phyloP scores from a whole-genome alignment of 352 stramenopile genomes.

The Globisporangium cederbergense region DNA sequence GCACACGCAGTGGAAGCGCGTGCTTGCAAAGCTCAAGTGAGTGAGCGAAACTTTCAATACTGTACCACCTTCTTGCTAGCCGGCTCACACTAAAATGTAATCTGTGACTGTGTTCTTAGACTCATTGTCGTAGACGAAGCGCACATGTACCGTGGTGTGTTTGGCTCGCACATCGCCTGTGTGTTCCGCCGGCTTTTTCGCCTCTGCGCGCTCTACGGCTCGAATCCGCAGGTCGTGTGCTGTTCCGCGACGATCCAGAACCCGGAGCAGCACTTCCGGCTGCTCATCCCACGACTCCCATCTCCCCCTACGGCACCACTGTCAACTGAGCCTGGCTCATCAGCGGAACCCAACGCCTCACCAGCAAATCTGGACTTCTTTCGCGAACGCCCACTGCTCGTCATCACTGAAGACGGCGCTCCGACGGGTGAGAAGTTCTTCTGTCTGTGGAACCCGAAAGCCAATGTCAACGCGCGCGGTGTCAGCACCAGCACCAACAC shows the following conservation, averaged over 20 bases:
- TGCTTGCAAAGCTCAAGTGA: conserved; percentile 90
- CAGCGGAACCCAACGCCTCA: conserved; percentile 2
- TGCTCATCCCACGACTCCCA: conserved; percentile 81
- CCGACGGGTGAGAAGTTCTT: conserved; percentile 91
- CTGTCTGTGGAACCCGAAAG: conserved; percentile 94
- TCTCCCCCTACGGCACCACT: conserved; percentile 4
- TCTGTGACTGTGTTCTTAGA: conserved; percentile 22
- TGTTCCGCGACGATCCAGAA: conserved; percentile 97
- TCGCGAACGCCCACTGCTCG: conserved; percentile 39
- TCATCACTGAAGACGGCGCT: conserved; percentile 90
- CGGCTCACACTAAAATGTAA: neutral
- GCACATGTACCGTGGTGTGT: conserved; percentile 93
- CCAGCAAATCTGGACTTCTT: conserved; percentile 64
- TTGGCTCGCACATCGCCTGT: conserved; percentile 79
- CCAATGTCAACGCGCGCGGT: conserved; percentile 21
- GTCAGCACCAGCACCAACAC: neutral
- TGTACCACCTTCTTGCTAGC: neutral
- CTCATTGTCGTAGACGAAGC: conserved; percentile 83
- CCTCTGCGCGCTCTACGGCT: conserved; percentile 79
- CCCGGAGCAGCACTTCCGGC: conserved; percentile 88
- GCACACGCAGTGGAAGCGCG: conserved; percentile 86
- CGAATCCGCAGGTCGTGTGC: conserved; percentile 88
- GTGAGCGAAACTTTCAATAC: conserved; percentile 10
- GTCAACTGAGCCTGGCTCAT: neutral
- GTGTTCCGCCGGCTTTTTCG: conserved; percentile 91